Evolutionary conservation across 768 basidiomycete species (phyloP).

Genomic region (Nidularia pulvinata): DNA sequence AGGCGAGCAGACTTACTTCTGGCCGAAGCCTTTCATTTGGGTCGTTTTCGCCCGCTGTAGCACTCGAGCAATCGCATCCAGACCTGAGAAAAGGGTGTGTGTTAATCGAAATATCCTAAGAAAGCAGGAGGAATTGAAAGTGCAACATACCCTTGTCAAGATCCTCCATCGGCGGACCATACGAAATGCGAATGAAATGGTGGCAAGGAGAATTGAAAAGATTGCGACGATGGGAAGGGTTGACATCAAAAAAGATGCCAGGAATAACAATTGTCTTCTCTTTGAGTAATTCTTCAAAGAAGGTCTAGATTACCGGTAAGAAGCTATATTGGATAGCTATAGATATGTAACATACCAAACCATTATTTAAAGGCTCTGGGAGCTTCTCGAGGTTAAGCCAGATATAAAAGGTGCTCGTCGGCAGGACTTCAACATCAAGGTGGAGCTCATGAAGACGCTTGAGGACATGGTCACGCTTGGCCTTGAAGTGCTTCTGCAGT

Average conservation of each 20-base stretch:
- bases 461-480: conserved; percentile 90
- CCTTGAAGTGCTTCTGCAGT: conserved; percentile 89
- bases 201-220: conserved; percentile 90
- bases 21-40: conserved; percentile 64
- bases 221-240: conserved; percentile 82
- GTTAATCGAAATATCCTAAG: conserved; percentile 2
- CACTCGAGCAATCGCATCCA: conserved; percentile 86
- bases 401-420: conserved; percentile 88
- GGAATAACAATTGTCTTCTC: conserved; percentile 91
- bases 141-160: conserved; percentile 65
- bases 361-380: conserved; percentile 84
- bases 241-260: conserved; percentile 89
- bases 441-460: conserved; percentile 76
- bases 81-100: conserved; percentile 36
- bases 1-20: conserved; percentile 38
- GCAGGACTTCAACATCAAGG: conserved; percentile 76
- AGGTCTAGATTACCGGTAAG: conserved; percentile 47
- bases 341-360: conserved; percentile 50
- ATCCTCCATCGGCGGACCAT: conserved; percentile 79
- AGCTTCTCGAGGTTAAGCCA: conserved; percentile 88
- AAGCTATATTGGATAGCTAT: neutral
- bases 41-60: conserved; percentile 66
- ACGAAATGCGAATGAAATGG: conserved; percentile 86
- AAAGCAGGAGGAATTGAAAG: neutral
- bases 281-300: conserved; percentile 94